phyloP scores from a whole-genome alignment of 2,329 filamentous ascomycete species.

The Exophiala phaeomuriformis region DNA sequence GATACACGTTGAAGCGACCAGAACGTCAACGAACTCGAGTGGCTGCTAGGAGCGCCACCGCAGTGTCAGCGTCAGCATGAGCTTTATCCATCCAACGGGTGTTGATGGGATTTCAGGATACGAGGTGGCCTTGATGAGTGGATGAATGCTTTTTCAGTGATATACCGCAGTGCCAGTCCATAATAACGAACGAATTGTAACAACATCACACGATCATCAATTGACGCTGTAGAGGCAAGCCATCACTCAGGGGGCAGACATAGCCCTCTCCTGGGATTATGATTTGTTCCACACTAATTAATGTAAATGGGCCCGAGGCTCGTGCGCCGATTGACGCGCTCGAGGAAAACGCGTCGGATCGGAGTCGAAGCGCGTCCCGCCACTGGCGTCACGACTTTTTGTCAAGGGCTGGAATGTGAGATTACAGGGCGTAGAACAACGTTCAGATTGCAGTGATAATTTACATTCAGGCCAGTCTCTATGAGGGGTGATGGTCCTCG shows the following conservation, averaged over 20 bases:
- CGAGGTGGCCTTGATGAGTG: neutral
- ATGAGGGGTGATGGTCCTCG: too few species aligned
- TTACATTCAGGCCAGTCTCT: too few species aligned
- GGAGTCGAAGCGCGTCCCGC: neutral
- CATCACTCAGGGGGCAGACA: too few species aligned
- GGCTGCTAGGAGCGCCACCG: conserved; percentile 3
- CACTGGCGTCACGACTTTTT: neutral
- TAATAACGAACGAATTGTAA: too few species aligned
- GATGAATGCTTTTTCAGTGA: neutral
- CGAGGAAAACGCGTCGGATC: neutral
- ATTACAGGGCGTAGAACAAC: neutral
- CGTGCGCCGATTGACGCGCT: neutral
- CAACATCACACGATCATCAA: too few species aligned
- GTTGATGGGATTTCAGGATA: neutral
- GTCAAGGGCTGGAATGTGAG: neutral
- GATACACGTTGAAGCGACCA: conserved; percentile 25
- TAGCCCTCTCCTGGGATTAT: too few species aligned
- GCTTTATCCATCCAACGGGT: neutral
- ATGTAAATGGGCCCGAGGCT: neutral
- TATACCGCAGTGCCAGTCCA: too few species aligned
- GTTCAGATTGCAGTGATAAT: neutral
- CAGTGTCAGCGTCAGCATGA: conserved; percentile 1
- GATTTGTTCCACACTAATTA: neutral
- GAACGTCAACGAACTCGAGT: conserved; percentile 16
- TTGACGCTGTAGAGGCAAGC: too few species aligned